phyloP scores from a whole-genome alignment of 108 stramenopile genomes.

The Nitzschia inconspicua region DNA sequence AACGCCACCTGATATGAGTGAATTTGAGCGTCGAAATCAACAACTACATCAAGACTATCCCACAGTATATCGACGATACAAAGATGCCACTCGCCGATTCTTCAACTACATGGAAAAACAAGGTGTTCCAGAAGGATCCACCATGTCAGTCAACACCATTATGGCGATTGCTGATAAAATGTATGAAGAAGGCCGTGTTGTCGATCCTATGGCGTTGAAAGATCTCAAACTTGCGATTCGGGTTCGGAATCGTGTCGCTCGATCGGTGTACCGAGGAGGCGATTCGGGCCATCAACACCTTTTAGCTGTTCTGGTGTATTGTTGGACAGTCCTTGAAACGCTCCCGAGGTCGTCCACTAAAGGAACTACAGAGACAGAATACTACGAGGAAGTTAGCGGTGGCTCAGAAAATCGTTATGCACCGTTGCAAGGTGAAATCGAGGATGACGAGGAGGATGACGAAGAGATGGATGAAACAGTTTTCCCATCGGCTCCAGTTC shows the following conservation, averaged over 20 bases:
- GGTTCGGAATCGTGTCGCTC: conserved; percentile 28
- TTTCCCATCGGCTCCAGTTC: conserved; percentile 14
- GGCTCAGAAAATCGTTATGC: background rate
- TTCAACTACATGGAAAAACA: conserved; percentile 15
- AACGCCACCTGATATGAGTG: background rate
- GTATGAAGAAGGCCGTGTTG: background rate
- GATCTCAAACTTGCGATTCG: conserved; percentile 41
- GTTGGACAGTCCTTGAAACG: conserved; percentile 22
- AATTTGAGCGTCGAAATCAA: background rate
- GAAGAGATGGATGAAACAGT: conserved; percentile 23
- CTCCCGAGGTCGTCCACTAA: too few species aligned
- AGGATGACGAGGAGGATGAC: conserved; percentile 8
- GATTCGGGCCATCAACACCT: conserved; percentile 44
- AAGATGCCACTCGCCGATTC: conserved; percentile 35
- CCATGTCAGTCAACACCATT: conserved; percentile 12
- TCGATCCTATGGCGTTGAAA: conserved; percentile 22
- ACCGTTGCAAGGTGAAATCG: background rate
- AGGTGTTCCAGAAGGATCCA: background rate
- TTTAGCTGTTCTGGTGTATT: conserved; percentile 33
- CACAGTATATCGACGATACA: conserved; percentile 39
- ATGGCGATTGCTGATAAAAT: conserved; percentile 39
- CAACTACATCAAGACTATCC: background rate
- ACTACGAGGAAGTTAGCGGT: conserved; percentile 5
- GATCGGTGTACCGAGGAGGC: conserved; percentile 30
- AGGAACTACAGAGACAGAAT: background rate